Base-by-base conservation (phyloP, 768 basidiomycete genomes). In the Suillus spraguei region DNA sequence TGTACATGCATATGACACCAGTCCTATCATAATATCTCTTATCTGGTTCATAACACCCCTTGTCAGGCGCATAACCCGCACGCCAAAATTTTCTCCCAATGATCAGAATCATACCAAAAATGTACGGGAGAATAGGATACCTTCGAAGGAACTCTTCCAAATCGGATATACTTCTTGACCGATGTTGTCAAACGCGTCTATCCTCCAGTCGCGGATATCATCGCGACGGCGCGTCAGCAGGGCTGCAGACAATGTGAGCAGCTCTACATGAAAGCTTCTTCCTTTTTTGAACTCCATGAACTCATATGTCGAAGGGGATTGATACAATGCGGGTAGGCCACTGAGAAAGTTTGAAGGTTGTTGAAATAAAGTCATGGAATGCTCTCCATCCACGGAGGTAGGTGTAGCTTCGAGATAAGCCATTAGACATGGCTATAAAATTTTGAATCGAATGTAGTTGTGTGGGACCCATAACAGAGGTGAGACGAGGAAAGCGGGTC, bases 401-500 rank as follows among this genome's bases (percentile, higher is more conserved):
- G 14, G 47, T 16, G 14, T 49, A 49, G 47, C 14, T 1, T 8
- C 22, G 22, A 47, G 22, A 2, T 13, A 13, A 14, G 22, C 13
- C 46, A 16, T 8, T 0, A 28, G 10, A 22, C 44, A 24, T 49
- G 47, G 47, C 3, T 14, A 0, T 2, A 49, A 49, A 8, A 0
- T 14, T 24, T 2, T 28, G 28, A 28, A 16, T 49, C 3, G 47
- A 49, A 24, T 8, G 13, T 8, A 24, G 11, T 47, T 2, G 11
- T 24, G n/a, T 47, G 0, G 47, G 28, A 46, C n/a, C 44, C 44
- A 5, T 17, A 32, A 28, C 16, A 10, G 50, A 52, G 50, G 9
- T 10, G 49, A 71, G 17, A 67, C 63, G 5, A 82, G 68, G 65
- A 79, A 80, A 4, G 67, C 65, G 1, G 67, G 42, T 4, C 80